Conservation (phyloP, 331 rosid genomes). For the Malus hybrid region DNA sequence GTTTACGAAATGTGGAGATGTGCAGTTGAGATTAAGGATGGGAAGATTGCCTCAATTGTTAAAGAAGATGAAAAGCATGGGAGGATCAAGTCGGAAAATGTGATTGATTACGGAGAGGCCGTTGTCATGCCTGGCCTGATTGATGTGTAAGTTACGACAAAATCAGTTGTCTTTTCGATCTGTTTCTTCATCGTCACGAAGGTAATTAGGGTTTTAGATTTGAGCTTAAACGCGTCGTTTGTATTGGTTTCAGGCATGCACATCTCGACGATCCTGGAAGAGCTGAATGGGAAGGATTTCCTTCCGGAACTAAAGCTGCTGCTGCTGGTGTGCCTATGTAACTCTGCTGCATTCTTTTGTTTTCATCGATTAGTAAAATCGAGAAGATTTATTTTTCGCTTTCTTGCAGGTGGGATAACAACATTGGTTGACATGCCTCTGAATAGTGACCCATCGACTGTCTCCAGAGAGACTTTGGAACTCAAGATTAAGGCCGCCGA, state of each 20-base stretch:
- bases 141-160: slow-evolving; percentile 57
- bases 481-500: slow-evolving; percentile 80
- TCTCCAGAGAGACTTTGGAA: slow-evolving; percentile 63
- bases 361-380: background rate
- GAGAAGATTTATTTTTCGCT: background rate
- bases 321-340: slow-evolving; percentile 69
- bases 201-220: background rate
- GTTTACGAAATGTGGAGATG: slow-evolving; percentile 6
- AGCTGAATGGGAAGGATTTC: slow-evolving; percentile 94
- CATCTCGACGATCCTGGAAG: slow-evolving; percentile 98
- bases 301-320: slow-evolving; percentile 87
- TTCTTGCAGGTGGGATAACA: slow-evolving; percentile 74
- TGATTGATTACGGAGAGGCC: slow-evolving; percentile 74
- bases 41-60: slow-evolving; percentile 54
- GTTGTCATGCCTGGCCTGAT: slow-evolving; percentile 93
- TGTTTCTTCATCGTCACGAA: background rate
- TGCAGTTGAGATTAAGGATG: slow-evolving; percentile 79
- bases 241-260: slow-evolving; percentile 55
- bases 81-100: slow-evolving; percentile 25
- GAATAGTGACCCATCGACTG: slow-evolving; percentile 74
- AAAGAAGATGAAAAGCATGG: slow-evolving; percentile 41
- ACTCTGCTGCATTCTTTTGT: background rate
- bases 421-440: slow-evolving; percentile 98
- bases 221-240: background rate
- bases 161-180: background rate